A percentile compares a stretch with the other conserved stretches of the same genome.
phyloP scores from a whole-genome alignment of 106 monocot species.

The Agapanthus africanus region DNA sequence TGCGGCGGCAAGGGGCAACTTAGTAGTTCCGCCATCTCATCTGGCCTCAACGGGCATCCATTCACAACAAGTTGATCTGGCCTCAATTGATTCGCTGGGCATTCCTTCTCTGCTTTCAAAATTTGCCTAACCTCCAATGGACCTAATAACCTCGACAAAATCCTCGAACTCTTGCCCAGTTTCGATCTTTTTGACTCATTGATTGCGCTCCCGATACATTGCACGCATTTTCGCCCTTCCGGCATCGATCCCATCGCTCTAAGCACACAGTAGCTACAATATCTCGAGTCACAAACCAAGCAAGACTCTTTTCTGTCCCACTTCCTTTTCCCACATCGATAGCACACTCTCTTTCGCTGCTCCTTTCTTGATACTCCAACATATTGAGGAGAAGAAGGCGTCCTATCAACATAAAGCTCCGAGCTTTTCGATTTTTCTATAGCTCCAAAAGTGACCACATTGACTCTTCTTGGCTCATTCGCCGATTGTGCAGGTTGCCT shows the following conservation, averaged over 20 bases:
- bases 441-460: conserved; percentile 20
- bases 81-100: conserved; percentile 74
- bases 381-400: conserved; percentile 17
- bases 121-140: conserved; percentile 84
- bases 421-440: conserved; percentile 15
- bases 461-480: conserved; percentile 19
- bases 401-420: conserved; percentile 8
- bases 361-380: conserved; percentile 34
- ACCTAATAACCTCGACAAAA: conserved; percentile 45
- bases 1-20: conserved; percentile 74
- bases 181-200: conserved; percentile 67
- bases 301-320: conserved; percentile 95
- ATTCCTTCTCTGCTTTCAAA: conserved; percentile 93
- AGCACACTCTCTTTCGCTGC: conserved; percentile 44
- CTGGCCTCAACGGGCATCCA: conserved; percentile 56
- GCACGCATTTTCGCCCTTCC: conserved; percentile 86
- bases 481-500: not conserved
- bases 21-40: conserved; percentile 84
- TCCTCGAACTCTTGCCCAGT: conserved; percentile 71
- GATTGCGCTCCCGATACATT: conserved; percentile 77
- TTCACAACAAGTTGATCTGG: conserved; percentile 88
- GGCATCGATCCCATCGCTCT: conserved; percentile 98
- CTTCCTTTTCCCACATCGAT: conserved; percentile 78
- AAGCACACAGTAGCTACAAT: conserved; percentile 68
- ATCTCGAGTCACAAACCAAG: conserved; percentile 69